Conservation (phyloP, 176 grass and related monocot genomes). For the Musa acuminata region DNA sequence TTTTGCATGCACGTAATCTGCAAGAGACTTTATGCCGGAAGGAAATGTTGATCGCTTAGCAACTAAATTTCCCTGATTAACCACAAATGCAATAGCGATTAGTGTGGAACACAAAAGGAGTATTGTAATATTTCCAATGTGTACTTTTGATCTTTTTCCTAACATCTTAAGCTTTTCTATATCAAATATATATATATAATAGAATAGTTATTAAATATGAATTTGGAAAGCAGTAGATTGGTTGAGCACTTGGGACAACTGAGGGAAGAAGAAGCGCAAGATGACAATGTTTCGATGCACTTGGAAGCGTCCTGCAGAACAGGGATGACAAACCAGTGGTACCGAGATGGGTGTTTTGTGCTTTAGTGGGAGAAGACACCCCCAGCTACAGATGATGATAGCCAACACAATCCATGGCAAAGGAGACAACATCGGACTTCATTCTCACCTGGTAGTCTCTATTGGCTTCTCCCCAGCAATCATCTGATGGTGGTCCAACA, state of each 20-base stretch:
- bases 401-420: not conserved
- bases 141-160: not conserved
- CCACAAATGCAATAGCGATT: not conserved
- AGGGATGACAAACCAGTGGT: too few relatives aligned
- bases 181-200: too few relatives aligned
- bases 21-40: conserved; percentile 69
- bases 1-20: conserved; percentile 78
- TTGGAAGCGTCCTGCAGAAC: too few relatives aligned
- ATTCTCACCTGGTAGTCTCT: conserved; percentile 65
- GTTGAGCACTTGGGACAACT: too few relatives aligned
- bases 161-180: too few relatives aligned
- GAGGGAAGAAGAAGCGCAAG: too few relatives aligned
- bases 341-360: too few relatives aligned
- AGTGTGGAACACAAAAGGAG: not conserved
- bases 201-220: too few relatives aligned
- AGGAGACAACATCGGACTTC: not conserved
- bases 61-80: conserved; percentile 60
- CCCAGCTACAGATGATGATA: too few relatives aligned
- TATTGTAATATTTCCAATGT: not conserved
- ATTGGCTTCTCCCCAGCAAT: conserved; percentile 77
- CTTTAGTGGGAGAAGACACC: too few relatives aligned
- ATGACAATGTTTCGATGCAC: too few relatives aligned
- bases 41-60: conserved; percentile 61
- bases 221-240: too few relatives aligned
- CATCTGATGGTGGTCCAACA: conserved; percentile 46